Evolutionary conservation across 2,329 filamentous ascomycete species (phyloP), one percentile per base, ranked within the genome.

Genomic region (Xylaria digitata): DNA sequence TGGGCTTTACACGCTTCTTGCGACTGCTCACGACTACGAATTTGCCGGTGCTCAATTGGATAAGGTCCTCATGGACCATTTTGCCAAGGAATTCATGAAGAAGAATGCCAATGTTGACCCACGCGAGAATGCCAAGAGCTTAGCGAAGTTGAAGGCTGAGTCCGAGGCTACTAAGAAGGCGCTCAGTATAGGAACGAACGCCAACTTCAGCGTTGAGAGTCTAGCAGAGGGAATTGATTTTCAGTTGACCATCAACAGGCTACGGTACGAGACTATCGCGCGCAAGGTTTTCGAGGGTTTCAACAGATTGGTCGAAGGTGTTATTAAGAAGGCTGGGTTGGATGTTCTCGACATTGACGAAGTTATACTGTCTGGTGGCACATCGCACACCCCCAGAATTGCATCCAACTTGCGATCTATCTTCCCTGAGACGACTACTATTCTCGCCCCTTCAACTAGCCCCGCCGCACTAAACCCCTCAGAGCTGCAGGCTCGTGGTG

Each of bases 21-120:
- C 96, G 21, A 97, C 95, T 13, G 89, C 91, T 34, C 96, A 98
- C 83, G 96, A 99, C 84, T 97, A 97, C 82, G 94, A 98, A 77
- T 92, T 95, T 73, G 90, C 92, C 63, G 96, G 96, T 76, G 86
- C 89, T 42, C 90, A 94, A 72, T 86, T 99, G 64, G 96, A 99
- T 83, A 88, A 96, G 79, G 91, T 95, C 56, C 86, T 99, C 66
- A 92, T 97, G 79, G 95, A 99, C 79, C 91, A 97, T 85, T 97
- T 98, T 75, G 92, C 95, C 74, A 99, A 99, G 86, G 96, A 99
- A 82, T 99, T 99, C 83, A 87, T 96, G 77, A 98, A 99, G 88
- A 97, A 97, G 87, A 89, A 98, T 87, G 91, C 90, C 83, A 81
- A 80, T 42, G 88, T 88, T 65, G 96, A 98, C 80, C 96, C 96